Evolutionary conservation across 2,329 filamentous ascomycete genomes (phyloP).

Genomic region (Mollisiaceae sp.): DNA sequence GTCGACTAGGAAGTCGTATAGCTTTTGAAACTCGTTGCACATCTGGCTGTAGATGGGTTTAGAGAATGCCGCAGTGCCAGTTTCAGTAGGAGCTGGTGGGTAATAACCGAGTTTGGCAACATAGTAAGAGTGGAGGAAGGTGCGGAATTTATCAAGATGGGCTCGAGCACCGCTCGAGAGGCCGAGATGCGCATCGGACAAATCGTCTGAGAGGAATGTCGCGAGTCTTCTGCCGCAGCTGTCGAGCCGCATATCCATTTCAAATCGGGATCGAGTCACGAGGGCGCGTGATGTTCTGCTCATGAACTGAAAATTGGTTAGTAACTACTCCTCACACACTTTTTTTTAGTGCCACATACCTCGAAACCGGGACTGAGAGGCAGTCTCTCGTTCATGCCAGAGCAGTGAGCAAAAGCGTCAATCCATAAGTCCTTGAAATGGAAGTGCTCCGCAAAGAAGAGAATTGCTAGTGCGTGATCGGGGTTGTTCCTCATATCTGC

Average conservation of each 20-base stretch:
- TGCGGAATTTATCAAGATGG: constrained; percentile 75
- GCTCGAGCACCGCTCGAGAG: constrained; percentile 63
- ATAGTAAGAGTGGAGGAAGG: constrained; percentile 71
- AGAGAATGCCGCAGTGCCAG: constrained; percentile 55
- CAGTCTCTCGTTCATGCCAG: constrained; percentile 73
- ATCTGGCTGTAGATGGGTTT: constrained; percentile 64
- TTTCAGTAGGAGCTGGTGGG: constrained; percentile 60
- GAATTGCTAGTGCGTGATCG: constrained; percentile 69
- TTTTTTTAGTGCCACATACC: constrained; percentile 49
- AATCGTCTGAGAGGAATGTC: constrained; percentile 73
- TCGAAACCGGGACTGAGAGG: constrained; percentile 62
- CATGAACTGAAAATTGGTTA: constrained; percentile 48
- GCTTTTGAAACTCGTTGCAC: constrained; percentile 70
- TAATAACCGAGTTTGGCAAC: constrained; percentile 72
- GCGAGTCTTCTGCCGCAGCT: constrained; percentile 62
- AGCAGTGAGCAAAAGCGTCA: constrained; percentile 77
- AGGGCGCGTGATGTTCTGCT: constrained; percentile 64
- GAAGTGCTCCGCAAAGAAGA: constrained; percentile 71
- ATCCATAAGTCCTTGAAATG: constrained; percentile 69
- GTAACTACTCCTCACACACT: neutral
- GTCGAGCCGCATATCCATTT: constrained; percentile 68
- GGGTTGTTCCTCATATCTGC: constrained; percentile 68
- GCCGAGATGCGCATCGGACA: constrained; percentile 69
- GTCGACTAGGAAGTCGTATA: constrained; percentile 77
- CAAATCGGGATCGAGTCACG: constrained; percentile 64